Percentiles rank a stretch among this genome's conserved stretches.
These are phyloP conservation scores for Geotrichum phurueaensis DNA, from an alignment of 1,139 yeast species.

Conservation along the genomic window DNA sequence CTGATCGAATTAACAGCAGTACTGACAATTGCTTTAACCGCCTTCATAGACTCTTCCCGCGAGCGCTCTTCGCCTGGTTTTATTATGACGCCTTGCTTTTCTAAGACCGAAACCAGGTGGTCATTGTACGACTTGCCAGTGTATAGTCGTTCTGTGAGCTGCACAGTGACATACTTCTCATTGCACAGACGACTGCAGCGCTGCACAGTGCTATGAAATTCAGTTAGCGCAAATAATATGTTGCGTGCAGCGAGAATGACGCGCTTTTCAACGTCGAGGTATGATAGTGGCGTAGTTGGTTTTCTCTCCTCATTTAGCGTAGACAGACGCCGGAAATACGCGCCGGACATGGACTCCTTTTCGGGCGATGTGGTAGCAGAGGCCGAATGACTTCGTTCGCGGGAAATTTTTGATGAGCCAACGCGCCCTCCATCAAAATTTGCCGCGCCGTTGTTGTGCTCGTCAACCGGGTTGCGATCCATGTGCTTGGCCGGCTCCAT, in stretches of 20 bases:
- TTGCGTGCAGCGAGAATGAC: slow-evolving; percentile 36
- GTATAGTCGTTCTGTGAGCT: slow-evolving; percentile 14
- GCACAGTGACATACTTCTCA: slow-evolving; percentile 43
- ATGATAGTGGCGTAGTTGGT: slow-evolving; percentile 8
- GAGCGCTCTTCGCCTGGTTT: slow-evolving; percentile 4
- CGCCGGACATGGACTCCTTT: slow-evolving; percentile 39
- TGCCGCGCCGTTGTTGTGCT: background rate
- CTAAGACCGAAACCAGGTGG: slow-evolving; percentile 27
- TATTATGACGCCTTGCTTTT: slow-evolving; percentile 17
- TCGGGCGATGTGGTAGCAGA: slow-evolving; percentile 25
- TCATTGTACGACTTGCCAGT: slow-evolving; percentile 19
- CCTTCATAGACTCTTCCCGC: slow-evolving; percentile 12
- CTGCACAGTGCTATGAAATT: slow-evolving; percentile 62
- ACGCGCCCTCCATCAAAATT: background rate
- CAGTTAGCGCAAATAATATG: slow-evolving; percentile 47
- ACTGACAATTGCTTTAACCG: slow-evolving; percentile 14
- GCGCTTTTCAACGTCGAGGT: slow-evolving; percentile 19
- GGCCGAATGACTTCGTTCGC: slow-evolving; percentile 18
- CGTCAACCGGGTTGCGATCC: slow-evolving; percentile 3
- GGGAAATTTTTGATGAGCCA: background rate
- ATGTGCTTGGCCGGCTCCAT: slow-evolving; percentile 17
- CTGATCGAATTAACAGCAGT: slow-evolving; percentile 15
- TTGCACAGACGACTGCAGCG: slow-evolving; percentile 62
- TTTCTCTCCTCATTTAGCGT: slow-evolving; percentile 44
- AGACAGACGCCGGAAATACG: slow-evolving; percentile 65